Evolutionary conservation across 768 basidiomycete species (phyloP).

Genomic region (Suillus americanus): DNA sequence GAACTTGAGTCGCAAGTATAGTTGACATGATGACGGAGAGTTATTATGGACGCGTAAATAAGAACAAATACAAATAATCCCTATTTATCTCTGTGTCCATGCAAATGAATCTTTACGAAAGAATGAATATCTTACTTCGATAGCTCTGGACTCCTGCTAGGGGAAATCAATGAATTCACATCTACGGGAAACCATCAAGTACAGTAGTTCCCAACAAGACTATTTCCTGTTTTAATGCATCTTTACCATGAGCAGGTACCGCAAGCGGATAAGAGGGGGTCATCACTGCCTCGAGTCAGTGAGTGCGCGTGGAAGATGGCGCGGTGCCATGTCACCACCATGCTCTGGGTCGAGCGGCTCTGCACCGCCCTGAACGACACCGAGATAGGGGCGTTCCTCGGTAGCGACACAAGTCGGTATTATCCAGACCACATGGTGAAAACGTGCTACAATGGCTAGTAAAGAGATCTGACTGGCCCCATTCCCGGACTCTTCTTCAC

Average conservation of each 20-base stretch:
- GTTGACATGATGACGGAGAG: slow-evolving; percentile 29
- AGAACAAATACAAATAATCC: slow-evolving; percentile 6
- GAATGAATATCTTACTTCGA: no score
- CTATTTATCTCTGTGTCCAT: neutral
- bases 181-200: neutral
- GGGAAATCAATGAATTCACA: neutral
- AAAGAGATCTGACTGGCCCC: slow-evolving; percentile 1
- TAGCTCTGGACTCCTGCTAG: neutral
- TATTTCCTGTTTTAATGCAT: slow-evolving; percentile 26
- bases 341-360: no score
- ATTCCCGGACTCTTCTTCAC: slow-evolving; percentile 3
- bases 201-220: neutral
- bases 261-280: slow-evolving; percentile 56
- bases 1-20: slow-evolving; percentile 35
- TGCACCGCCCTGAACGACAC: no score
- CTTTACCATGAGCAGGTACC: slow-evolving; percentile 58
- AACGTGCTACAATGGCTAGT: slow-evolving; percentile 1
- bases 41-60: slow-evolving; percentile 5
- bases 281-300: no score
- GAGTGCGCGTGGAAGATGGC: no score
- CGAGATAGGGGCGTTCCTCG: no score
- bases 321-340: no score
- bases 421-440: neutral
- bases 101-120: no score
- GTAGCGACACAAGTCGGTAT: no score